Percentiles rank a stretch among this genome's conserved stretches.
phyloP scores from a whole-genome alignment of 805 yeast species.

The Lipomyces mesembrius region DNA sequence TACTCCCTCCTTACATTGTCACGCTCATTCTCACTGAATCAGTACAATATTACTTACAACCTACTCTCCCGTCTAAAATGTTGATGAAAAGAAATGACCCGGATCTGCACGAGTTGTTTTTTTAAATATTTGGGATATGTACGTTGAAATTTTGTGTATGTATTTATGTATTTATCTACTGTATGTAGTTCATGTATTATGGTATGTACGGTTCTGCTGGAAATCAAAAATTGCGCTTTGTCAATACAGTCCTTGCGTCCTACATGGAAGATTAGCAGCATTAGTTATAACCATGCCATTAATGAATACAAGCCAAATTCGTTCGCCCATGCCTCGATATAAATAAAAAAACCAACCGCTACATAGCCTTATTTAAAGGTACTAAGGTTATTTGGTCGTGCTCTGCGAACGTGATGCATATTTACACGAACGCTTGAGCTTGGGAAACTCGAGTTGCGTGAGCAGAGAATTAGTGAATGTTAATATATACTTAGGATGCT shows the following conservation, averaged over 20 bases:
- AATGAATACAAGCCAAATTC: no score
- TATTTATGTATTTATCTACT: background rate
- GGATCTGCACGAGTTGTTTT: background rate
- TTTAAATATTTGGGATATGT: background rate
- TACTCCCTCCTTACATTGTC: slow-evolving; percentile 1
- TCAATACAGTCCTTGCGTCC: background rate
- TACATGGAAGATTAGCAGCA: no score
- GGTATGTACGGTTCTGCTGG: background rate
- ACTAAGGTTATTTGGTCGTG: no score
- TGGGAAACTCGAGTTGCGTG: no score
- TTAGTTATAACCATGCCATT: no score
- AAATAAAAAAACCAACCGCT: no score
- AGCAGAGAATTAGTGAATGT: no score
- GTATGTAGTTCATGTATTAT: slow-evolving; percentile 1
- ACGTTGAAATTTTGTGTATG: background rate
- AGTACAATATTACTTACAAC: background rate
- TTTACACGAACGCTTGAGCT: no score
- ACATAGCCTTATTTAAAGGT: no score
- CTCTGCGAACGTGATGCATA: no score
- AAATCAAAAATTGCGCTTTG: background rate
- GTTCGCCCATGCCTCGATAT: no score
- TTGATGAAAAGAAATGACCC: slow-evolving; percentile 1
- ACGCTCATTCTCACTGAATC: slow-evolving; percentile 1
- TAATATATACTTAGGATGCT: no score
- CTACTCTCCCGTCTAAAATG: background rate